Evolutionary conservation across 2,329 filamentous ascomycete genomes (phyloP), one percentile per base, ranked within the genome.

Genomic region (Metarhizium anisopliae): DNA sequence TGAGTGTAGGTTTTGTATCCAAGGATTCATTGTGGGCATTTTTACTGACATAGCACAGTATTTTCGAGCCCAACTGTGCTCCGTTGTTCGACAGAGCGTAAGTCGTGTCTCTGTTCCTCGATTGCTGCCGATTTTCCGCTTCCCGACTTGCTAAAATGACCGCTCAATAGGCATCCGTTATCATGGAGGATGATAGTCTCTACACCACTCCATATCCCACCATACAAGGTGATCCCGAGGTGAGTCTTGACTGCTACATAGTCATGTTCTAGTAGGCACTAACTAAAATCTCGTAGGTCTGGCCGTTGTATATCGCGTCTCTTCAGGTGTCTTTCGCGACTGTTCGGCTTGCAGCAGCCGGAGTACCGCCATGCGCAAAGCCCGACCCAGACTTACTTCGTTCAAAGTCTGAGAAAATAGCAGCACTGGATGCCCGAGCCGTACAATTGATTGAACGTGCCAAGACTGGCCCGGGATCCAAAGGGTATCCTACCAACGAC

Each of bases 11-110:
- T 42, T 20, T 51, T 18, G 10, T 11, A 13, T 42, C 11, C 8
- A 18, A n/a, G 10, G 6, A 30, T 13, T 1, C 32, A 30, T 13
- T 16, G 16, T 16, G 35, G 18, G 8, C 18, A 11, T 13, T 14
- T 14, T 25, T 14, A 8, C 53, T 55, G 14, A 55, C 47, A 25
- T 25, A 2, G 18, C 45, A 11, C 42, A 55, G 53, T 55, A 55
- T 36, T 47, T 55, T 16, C 49, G 53, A n/a, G 53, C 53, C n/a
- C 32, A 55, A n/a, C 16, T 55, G n/a, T 55, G 53, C 40, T 55
- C 53, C n/a, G 49, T 55, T 29, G 45, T 47, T 13, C 42, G 53
- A 30, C 53, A 55, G 49, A 50, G 40, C 40, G 53, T 55, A 55
- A 42, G 53, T 32, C 25, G 18, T 32, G 49, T 10, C 29, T 51